Evolutionary conservation across 768 basidiomycete genomes (phyloP), one percentile per base, ranked within the genome.

Genomic region (Boletus vermiculosoides): DNA sequence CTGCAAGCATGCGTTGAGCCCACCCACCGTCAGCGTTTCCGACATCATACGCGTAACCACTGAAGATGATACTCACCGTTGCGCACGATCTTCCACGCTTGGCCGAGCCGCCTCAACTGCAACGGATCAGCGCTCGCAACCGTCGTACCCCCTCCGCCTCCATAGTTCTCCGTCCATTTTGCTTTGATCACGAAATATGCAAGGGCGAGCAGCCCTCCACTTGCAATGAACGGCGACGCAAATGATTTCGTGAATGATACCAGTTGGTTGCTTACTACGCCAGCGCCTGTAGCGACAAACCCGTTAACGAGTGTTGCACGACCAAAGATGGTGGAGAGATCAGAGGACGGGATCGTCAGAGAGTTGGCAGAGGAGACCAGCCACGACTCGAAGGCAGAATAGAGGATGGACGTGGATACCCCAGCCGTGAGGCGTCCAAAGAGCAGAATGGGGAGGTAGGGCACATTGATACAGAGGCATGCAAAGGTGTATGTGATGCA

Each of bases 381-480:
- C 89, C 90, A 91, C 23, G 87, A 84, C 62, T 91, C 88, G 61
- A 90, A 90, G 8, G 81, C 84, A 13, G 86, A 87, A 72, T 84
- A 89, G 34, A 90, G 80, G 59, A 90, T 89, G 20, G 88, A 85
- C 0, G 88, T 89, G 1, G 88, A 87, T 40, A 87, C 67, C 1
- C 89, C 89, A 2, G 86, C 89, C 6, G 87, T 75, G 16, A 88
- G 66, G 30, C 90, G 82, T 1, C 86, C 89, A 2, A 82, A 4
- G 41, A 90, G 69, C 33, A 90, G 79, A 45, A 88, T 55, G 10
- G 86, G 85, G 25, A 88, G 71, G 54, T 65, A 77, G 1, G 80
- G 81, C 18, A 87, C 55, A 44, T 80, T 78, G 53, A 87, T 84
- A 68, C 82, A 83, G 16, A 77, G 57, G 61, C 88, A 91, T 13